phyloP scores from a whole-genome alignment of 257 asterid species.

The Knoxia roxburghii region DNA sequence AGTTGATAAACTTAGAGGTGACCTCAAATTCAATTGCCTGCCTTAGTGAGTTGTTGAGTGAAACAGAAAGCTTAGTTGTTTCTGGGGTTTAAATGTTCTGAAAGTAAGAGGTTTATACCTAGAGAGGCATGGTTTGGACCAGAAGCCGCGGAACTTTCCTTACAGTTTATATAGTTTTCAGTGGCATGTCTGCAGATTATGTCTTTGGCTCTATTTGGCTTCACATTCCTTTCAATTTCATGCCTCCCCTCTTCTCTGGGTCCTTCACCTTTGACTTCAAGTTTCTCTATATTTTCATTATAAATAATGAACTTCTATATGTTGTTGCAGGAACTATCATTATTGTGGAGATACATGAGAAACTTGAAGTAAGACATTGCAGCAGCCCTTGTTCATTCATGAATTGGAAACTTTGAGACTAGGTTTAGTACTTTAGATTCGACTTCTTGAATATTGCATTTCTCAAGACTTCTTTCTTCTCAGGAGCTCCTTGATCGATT shows the following conservation, averaged over 20 bases:
- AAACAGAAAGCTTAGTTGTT: background rate
- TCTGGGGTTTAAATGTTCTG: background rate
- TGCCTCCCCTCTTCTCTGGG: background rate
- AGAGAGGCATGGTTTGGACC: too few relatives aligned
- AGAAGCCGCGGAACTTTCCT: background rate
- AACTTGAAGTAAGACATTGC: conserved; percentile 2
- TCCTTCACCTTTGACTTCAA: background rate
- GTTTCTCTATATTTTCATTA: background rate
- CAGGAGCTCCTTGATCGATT: background rate
- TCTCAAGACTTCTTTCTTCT: too few relatives aligned
- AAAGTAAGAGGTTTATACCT: too few relatives aligned
- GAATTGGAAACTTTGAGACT: background rate
- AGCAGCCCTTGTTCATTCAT: background rate
- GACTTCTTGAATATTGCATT: background rate
- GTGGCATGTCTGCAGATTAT: background rate
- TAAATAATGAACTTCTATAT: background rate
- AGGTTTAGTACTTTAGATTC: background rate
- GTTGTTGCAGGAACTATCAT: conserved; percentile 6
- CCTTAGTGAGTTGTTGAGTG: background rate
- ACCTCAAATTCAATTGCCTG: background rate
- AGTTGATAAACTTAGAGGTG: background rate
- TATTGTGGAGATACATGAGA: background rate
- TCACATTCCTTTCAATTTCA: background rate
- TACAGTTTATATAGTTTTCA: background rate
- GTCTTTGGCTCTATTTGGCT: background rate